These are phyloP conservation scores for Rubroshorea leprosula DNA, from an alignment of 345 rosid genomes.

Conservation along the genomic window DNA sequence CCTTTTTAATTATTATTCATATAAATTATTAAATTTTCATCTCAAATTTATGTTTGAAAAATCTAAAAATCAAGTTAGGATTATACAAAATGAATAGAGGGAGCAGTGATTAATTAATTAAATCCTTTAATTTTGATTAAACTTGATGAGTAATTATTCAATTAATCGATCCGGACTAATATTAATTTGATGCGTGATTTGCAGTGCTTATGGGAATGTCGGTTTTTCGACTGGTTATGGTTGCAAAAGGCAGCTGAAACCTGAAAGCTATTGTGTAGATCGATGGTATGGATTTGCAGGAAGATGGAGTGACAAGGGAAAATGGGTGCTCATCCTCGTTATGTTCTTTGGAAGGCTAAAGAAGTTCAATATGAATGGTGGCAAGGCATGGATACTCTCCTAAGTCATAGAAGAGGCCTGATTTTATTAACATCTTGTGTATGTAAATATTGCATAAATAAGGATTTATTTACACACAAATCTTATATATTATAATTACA, in stretches of 20 bases:
- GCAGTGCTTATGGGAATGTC: slow-evolving; percentile 65
- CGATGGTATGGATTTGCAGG: slow-evolving; percentile 42
- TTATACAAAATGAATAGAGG: background rate
- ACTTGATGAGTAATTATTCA: no score
- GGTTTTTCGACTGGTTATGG: slow-evolving; percentile 60
- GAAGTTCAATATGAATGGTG: slow-evolving; percentile 32
- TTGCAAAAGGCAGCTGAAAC: slow-evolving; percentile 35
- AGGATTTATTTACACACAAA: no score
- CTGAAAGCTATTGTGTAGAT: slow-evolving; percentile 28
- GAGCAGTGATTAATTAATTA: no score
- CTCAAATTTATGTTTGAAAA: no score
- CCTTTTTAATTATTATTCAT: no score
- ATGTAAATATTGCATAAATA: no score
- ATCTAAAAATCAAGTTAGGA: no score
- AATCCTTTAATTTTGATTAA: no score
- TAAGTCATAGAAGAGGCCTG: background rate
- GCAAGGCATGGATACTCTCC: slow-evolving; percentile 45
- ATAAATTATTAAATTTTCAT: no score
- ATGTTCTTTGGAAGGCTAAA: slow-evolving; percentile 63
- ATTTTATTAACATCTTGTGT: background rate
- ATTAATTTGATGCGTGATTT: background rate
- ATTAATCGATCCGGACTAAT: no score
- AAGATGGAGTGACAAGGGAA: slow-evolving; percentile 47
- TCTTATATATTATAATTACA: no score
- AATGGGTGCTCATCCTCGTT: slow-evolving; percentile 38